Evolutionary conservation across 768 basidiomycete species (phyloP), one percentile per base, ranked within the genome.

Genomic region (Xerocomellus chrysenteron): DNA sequence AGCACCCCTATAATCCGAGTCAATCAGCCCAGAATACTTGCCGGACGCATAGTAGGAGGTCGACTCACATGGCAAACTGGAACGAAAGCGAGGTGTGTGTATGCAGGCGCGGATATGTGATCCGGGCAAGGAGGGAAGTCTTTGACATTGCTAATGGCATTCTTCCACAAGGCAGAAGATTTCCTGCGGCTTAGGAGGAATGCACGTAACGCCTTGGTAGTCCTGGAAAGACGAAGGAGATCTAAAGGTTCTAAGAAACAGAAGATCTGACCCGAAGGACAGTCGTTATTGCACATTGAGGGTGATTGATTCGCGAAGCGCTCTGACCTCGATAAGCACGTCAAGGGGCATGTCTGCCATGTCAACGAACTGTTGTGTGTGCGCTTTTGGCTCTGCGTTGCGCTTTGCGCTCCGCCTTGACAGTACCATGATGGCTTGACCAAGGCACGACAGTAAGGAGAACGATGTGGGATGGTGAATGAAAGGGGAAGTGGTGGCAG

Each of bases 191-290:
- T 60, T 26, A 71, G 58, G 2, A 76, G 57, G 16, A 73, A 61
- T 8, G 32, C 35, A 17, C 73, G 65, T 12, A 75, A 63, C 7
- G 55, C 63, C 36, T 74, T 74, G 10, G 64, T 67, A 19, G 65
- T 65, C 35, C 73, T 64, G n/a, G 69, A 42, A 4, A 76, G 65
- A 28, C 70, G 56, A 24, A 75, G 65, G 9, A 75, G 54, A 49
- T 75, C 71, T 5, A 68, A 35, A 1, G 75, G 73, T 10, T 69
- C 64, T 13, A 74, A 52, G 52, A 66, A 53, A 5, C 61, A 60
- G 26, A 75, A 67, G 32, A 73, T 47, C 60, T 61, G 17, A 7
- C 11, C 19, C 19, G 19, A 26, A 14, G 7, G 28, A 32, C 16
- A 11, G 26, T 28, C 37, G 16, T 49, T 21, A 36, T 60, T 44